A percentile compares a stretch with the other conserved stretches of the same genome.
Conservation (phyloP, 495 filamentous ascomycete genomes). For the Penicillium coprophilum region DNA sequence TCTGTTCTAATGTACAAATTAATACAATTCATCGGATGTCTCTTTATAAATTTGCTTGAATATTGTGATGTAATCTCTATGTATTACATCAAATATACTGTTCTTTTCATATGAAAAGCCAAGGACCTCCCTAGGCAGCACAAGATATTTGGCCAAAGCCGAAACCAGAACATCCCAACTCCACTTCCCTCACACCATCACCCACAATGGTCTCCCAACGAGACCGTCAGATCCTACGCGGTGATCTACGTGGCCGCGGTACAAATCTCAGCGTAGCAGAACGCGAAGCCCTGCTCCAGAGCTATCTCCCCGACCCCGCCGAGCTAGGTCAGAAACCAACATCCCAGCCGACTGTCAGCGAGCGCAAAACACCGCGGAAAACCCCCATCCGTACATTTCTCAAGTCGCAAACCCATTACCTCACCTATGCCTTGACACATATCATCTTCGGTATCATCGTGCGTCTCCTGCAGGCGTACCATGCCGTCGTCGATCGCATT, state of each 20-base stretch:
- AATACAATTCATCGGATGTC: too few relatives aligned
- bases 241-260: constrained; percentile 59
- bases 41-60: too few relatives aligned
- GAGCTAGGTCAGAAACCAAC: constrained; percentile 25
- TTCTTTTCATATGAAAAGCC: background rate
- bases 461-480: constrained; percentile 73
- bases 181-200: constrained; percentile 4
- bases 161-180: background rate
- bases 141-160: background rate
- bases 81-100: too few relatives aligned
- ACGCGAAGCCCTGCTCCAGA: constrained; percentile 68
- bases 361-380: constrained; percentile 36
- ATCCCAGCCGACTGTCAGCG: constrained; percentile 17
- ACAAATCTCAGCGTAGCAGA: constrained; percentile 61
- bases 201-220: constrained; percentile 52
- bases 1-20: too few relatives aligned
- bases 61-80: too few relatives aligned
- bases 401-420: constrained; percentile 60
- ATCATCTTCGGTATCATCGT: constrained; percentile 83
- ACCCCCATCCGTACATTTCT: constrained; percentile 67
- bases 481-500: constrained; percentile 69
- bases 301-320: constrained; percentile 69
- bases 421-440: constrained; percentile 73
- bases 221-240: constrained; percentile 60
- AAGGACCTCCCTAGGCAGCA: background rate